Base-by-base conservation (phyloP, 2,329 filamentous ascomycete species). In the Fusarium scirpi region DNA sequence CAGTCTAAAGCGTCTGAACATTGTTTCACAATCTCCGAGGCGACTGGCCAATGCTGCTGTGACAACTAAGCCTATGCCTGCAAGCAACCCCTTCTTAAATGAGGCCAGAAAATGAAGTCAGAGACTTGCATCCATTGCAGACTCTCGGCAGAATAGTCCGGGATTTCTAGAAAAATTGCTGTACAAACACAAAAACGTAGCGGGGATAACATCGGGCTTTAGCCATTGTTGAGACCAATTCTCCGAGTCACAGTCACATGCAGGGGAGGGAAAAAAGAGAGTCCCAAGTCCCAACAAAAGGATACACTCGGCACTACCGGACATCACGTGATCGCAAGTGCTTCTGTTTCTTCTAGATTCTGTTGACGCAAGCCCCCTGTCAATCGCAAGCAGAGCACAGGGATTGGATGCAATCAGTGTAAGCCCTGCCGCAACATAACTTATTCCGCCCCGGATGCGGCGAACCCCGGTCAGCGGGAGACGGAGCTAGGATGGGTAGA, bases 151-250 rank as follows among this genome's bases (percentile, higher is more conserved):
- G 27, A 63, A 25, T 22, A 38, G 9, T 16, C 51, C 67, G 67
- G 62, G 55, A 62, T 49, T 45, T 43, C 13, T 34, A 34, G 11
- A 20, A 34, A 44, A 41, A 43, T 5, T 53, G 24, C 34, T 29
- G 22, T 5, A 11, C 22, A 65, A 30, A 46, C 15, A 8, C 41
- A 41, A 45, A 25, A 7, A 25, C n/a, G 12, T 29, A 46, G 48
- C 69, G 69, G 69, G 69, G 65, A 70, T 72, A 72, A 62, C 57
- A 60, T 58, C 68, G 69, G 69, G 57, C 53, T 70, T 62, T 60
- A 48, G 25, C 56, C 51, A 29, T 61, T 71, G 55, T 72, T 71
- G 69, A 66, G 69, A 58, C 27, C 59, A 62, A 40, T 40, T 16
- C 30, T 27, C 45, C 47, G 22, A 53, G 22, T 43, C 24, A 57